Conservation (phyloP, 345 rosid genomes). For the Salix caprea region DNA sequence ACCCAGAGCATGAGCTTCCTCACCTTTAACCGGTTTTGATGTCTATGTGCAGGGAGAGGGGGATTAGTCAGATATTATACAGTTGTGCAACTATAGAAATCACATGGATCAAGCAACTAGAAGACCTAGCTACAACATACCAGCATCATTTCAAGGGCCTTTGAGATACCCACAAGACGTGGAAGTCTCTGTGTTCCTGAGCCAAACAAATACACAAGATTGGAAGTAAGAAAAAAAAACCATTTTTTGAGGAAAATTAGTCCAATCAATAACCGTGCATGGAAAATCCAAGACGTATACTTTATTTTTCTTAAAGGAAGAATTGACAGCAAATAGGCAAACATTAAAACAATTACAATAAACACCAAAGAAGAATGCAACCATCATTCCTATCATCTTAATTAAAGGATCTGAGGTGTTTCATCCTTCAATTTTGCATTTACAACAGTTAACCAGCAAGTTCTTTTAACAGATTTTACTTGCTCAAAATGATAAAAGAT, state of each 20-base stretch:
- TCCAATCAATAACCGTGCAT: not conserved
- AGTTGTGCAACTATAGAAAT: slow-evolving; percentile 1
- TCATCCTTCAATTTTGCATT: not conserved
- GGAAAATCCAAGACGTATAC: not conserved
- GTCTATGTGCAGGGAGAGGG: slow-evolving; percentile 36
- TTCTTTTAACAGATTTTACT: not conserved
- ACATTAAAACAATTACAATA: not conserved
- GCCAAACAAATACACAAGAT: slow-evolving; percentile 29
- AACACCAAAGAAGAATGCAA: not conserved
- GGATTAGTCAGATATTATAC: not conserved
- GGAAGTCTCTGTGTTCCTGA: slow-evolving; percentile 98
- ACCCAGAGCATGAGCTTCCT: slow-evolving; percentile 70
- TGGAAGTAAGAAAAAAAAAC: not conserved
- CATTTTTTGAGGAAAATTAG: not conserved
- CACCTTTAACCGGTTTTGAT: slow-evolving; percentile 71
- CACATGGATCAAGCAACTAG: slow-evolving; percentile 11
- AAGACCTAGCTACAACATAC: slow-evolving; percentile 38
- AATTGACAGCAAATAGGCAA: not conserved
- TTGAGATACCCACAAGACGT: slow-evolving; percentile 92
- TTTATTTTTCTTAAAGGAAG: not conserved
- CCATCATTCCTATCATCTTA: not conserved
- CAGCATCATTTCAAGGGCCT: slow-evolving; percentile 96
- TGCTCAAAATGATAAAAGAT: not conserved
- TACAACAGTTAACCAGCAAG: not conserved
- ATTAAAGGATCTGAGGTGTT: not conserved